These are phyloP conservation scores for Penicillium soppii DNA, from an alignment of 495 filamentous ascomycete genomes.

Conservation along the genomic window DNA sequence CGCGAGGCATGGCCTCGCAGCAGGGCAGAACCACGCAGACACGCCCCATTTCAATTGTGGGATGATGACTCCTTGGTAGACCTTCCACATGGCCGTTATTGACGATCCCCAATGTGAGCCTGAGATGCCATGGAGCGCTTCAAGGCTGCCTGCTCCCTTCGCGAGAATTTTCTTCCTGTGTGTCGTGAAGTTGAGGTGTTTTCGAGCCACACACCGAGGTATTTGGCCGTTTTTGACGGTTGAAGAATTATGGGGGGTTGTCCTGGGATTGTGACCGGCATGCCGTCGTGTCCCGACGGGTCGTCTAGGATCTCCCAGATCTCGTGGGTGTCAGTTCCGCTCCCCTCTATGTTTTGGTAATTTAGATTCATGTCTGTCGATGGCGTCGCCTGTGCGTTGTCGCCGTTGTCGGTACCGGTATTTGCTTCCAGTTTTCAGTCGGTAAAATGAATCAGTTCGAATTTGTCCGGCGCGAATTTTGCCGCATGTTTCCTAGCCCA, in stretches of 20 bases:
- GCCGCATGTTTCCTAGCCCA: background rate
- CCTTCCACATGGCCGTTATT: background rate
- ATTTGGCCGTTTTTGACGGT: background rate
- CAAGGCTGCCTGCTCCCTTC: constrained; percentile 6
- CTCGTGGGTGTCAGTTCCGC: too few relatives aligned
- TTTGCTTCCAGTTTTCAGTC: too few relatives aligned
- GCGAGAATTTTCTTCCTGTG: constrained; percentile 8
- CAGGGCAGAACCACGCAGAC: constrained; percentile 11
- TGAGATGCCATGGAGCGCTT: constrained; percentile 11
- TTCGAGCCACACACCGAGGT: constrained; percentile 19
- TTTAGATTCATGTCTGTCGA: too few relatives aligned
- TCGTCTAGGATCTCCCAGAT: background rate
- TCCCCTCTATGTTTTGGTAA: too few relatives aligned
- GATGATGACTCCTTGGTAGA: constrained; percentile 22
- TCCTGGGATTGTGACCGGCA: background rate
- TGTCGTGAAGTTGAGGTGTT: constrained; percentile 8
- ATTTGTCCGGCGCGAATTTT: background rate
- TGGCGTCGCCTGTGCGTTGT: too few relatives aligned
- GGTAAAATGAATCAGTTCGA: constrained; percentile 10
- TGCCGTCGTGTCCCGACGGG: background rate
- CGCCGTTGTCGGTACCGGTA: too few relatives aligned
- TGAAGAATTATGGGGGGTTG: background rate
- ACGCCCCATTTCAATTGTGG: constrained; percentile 18
- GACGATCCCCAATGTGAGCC: constrained; percentile 15
- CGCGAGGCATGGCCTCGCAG: background rate